These are phyloP conservation scores for Ambrosia artemisiifolia DNA, from an alignment of 129 eudicot genomes.

Conservation along the genomic window DNA sequence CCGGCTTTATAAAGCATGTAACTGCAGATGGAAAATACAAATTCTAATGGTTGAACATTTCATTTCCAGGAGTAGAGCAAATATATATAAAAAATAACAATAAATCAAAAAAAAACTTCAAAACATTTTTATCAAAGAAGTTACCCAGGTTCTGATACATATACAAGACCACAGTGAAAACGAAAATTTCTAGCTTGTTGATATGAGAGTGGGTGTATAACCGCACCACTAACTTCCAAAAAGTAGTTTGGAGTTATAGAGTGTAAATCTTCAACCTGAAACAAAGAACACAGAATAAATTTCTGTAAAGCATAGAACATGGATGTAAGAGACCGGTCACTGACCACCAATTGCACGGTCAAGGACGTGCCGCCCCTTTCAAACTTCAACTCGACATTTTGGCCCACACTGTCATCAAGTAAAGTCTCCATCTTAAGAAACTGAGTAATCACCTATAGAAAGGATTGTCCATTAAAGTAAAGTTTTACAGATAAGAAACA, in stretches of 20 bases:
- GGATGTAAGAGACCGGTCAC: constrained; percentile 12
- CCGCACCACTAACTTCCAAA: constrained; percentile 93
- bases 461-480: not conserved
- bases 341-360: constrained; percentile 49
- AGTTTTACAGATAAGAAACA: constrained; percentile 3
- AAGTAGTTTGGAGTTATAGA: constrained; percentile 89
- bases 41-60: constrained; percentile 8
- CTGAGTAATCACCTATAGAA: constrained; percentile 81
- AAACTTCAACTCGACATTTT: constrained; percentile 66
- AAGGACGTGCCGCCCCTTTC: constrained; percentile 89
- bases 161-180: constrained; percentile 91
- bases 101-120: not conserved
- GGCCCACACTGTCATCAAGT: constrained; percentile 78
- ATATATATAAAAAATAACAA: not conserved
- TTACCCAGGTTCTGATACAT: constrained; percentile 95
- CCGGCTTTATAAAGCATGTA: constrained; percentile 93
- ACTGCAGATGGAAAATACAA: constrained; percentile 36
- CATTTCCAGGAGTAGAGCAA: not conserved
- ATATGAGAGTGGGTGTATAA: constrained; percentile 87
- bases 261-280: constrained; percentile 93
- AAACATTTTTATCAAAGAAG: not conserved
- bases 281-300: not conserved
- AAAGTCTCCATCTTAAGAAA: constrained; percentile 82
- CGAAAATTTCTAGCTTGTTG: constrained; percentile 98
- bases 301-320: not conserved